A percentile compares a stretch with the other conserved stretches of the same genome.
Evolutionary conservation across 345 rosid species (phyloP).

Genomic region (Citrus mangshanensis): DNA sequence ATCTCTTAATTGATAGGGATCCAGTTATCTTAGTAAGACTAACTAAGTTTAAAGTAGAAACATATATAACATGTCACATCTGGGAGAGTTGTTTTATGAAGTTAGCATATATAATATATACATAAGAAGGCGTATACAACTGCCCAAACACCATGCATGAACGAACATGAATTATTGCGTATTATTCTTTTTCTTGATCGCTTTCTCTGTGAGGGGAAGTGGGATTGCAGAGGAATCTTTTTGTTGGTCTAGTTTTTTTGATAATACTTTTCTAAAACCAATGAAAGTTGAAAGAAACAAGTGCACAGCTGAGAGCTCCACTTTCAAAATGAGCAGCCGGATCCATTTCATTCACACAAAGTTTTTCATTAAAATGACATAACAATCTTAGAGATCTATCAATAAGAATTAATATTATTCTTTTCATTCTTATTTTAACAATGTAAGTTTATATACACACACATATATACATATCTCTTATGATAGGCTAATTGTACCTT

Average conservation of each 20-base stretch:
- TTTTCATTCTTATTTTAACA: no score
- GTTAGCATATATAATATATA: not conserved
- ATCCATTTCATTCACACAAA: not conserved
- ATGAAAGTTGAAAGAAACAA: constrained; percentile 5
- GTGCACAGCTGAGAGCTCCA: constrained; percentile 6
- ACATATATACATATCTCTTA: not conserved
- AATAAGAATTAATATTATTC: no score
- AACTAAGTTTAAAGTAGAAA: not conserved
- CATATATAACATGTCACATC: not conserved
- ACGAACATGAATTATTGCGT: not conserved
- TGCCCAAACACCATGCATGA: not conserved
- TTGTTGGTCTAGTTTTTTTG: not conserved
- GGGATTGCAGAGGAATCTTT: constrained; percentile 27
- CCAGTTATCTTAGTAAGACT: no score
- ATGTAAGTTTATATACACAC: no score
- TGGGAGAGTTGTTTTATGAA: not conserved
- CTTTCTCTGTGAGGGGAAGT: constrained; percentile 1
- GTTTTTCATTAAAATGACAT: not conserved
- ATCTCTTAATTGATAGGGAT: no score
- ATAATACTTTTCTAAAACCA: not conserved
- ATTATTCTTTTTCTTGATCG: not conserved
- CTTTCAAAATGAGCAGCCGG: constrained; percentile 2
- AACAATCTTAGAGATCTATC: not conserved
- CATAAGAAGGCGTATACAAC: not conserved
- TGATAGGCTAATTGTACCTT: constrained; percentile 19